Conservation (phyloP, 768 basidiomycete species). For the Auricularia heimuer region DNA sequence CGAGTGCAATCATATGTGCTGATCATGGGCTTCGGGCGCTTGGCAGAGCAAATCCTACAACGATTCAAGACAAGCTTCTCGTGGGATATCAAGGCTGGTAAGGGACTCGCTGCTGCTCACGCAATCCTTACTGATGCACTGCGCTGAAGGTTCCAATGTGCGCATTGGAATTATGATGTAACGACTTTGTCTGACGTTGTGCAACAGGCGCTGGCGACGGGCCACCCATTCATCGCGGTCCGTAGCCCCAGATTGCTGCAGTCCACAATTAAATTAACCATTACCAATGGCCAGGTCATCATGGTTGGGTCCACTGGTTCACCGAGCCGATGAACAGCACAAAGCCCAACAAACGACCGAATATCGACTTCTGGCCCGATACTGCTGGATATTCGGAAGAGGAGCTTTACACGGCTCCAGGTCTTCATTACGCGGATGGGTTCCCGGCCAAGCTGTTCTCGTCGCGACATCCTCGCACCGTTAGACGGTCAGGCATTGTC, state of each 20-base stretch:
- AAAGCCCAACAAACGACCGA: conserved; percentile 30
- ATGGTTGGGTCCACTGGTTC: conserved; percentile 86
- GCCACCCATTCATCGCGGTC: conserved; percentile 52
- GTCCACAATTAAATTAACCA: not conserved
- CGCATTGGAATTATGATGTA: no score
- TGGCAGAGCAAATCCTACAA: conserved; percentile 54
- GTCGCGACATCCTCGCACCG: conserved; percentile 64
- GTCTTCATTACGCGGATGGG: conserved; percentile 46
- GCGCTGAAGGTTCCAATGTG: conserved; percentile 55
- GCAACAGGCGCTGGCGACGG: conserved; percentile 40
- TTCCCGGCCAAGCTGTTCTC: conserved; percentile 67
- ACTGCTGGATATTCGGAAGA: conserved; percentile 57
- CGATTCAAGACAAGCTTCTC: conserved; percentile 75
- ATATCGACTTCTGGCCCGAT: conserved; percentile 75
- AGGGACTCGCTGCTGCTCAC: not conserved
- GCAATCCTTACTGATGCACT: not conserved
- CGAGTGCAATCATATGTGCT: not conserved
- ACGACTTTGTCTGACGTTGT: no score
- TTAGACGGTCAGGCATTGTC: conserved; percentile 33
- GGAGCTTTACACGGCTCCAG: conserved; percentile 62
- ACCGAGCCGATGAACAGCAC: conserved; percentile 38
- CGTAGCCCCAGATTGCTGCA: conserved; percentile 2
- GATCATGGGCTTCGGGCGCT: not conserved
- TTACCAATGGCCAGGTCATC: conserved; percentile 39
- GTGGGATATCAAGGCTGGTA: conserved; percentile 87